phyloP scores from a whole-genome alignment of 1,284 basidiomycete species.

The Pisolithus thermaeus region DNA sequence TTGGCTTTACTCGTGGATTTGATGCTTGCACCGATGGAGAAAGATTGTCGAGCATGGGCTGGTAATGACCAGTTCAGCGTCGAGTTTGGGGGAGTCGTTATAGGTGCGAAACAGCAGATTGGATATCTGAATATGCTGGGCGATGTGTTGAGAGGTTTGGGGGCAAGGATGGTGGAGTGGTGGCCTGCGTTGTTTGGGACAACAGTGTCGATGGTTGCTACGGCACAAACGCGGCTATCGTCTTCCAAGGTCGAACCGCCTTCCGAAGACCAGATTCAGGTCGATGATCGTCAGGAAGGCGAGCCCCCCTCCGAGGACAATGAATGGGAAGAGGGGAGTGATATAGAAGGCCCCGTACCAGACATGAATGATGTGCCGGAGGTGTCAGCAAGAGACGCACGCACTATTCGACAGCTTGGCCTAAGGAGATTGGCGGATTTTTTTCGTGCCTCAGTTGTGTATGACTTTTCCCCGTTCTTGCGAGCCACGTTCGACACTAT shows the following conservation, averaged over 20 bases:
- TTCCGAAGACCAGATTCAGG: conserved; percentile 6
- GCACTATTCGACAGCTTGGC: conserved; percentile 75
- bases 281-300: not conserved
- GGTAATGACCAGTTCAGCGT: conserved; percentile 20
- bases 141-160: conserved; percentile 78
- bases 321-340: not conserved
- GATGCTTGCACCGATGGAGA: conserved; percentile 80
- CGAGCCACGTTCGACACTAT: conserved; percentile 61
- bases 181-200: conserved; percentile 74
- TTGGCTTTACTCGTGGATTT: conserved; percentile 78
- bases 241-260: conserved; percentile 14
- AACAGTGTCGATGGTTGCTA: conserved; percentile 58
- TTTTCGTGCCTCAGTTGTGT: conserved; percentile 67
- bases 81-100: conserved; percentile 24
- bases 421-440: conserved; percentile 88
- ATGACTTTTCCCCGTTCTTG: conserved; percentile 76
- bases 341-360: too few relatives aligned
- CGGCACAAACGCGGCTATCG: conserved; percentile 49
- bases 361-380: conserved; percentile 28
- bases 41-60: conserved; percentile 22
- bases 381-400: conserved; percentile 40
- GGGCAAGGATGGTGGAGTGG: conserved; percentile 57
- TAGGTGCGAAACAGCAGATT: conserved; percentile 67
- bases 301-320: conserved; percentile 28
- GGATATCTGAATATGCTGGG: conserved; percentile 84